These are phyloP conservation scores for Globisporangium cederbergense DNA, from an alignment of 352 stramenopile genomes.

Conservation along the genomic window DNA sequence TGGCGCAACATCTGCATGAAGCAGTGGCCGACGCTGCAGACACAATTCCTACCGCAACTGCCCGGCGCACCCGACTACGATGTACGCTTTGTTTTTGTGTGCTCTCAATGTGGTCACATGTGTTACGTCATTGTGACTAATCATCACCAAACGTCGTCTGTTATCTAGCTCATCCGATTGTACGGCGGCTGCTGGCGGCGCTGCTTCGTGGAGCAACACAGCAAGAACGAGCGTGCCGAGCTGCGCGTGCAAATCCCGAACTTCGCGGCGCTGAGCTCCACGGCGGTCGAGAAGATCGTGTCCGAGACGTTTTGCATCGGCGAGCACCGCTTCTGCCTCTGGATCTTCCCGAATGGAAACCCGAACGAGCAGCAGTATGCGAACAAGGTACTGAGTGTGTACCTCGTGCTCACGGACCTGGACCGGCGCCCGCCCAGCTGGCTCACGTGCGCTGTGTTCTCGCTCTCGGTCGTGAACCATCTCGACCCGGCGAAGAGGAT, in stretches of 20 bases:
- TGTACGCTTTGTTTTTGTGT: constrained; percentile 28
- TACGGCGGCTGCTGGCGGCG: constrained; percentile 73
- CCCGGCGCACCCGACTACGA: constrained; percentile 76
- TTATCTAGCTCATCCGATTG: constrained; percentile 47
- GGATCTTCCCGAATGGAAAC: constrained; percentile 80
- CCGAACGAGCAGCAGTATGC: constrained; percentile 73
- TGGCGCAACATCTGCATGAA: constrained; percentile 67
- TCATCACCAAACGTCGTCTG: not conserved
- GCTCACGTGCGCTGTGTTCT: constrained; percentile 81
- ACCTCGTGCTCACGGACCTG: constrained; percentile 77
- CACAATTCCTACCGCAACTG: constrained; percentile 60
- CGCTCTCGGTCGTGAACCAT: constrained; percentile 58
- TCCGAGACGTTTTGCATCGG: constrained; percentile 72
- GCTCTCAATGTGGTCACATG: not conserved
- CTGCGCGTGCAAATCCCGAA: constrained; percentile 51
- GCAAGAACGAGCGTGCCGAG: constrained; percentile 43
- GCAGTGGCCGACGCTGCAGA: constrained; percentile 52
- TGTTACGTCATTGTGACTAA: not conserved
- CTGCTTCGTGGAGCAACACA: constrained; percentile 59
- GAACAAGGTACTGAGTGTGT: constrained; percentile 64
- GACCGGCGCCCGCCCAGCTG: constrained; percentile 46
- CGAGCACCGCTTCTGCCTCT: constrained; percentile 73
- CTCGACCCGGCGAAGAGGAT: constrained; percentile 40
- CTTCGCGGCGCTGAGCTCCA: constrained; percentile 37
- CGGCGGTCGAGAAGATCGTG: constrained; percentile 60